Evolutionary conservation across 306 rosid species (phyloP), one percentile per base, ranked within the genome.

Genomic region (Nissolia schottii): DNA sequence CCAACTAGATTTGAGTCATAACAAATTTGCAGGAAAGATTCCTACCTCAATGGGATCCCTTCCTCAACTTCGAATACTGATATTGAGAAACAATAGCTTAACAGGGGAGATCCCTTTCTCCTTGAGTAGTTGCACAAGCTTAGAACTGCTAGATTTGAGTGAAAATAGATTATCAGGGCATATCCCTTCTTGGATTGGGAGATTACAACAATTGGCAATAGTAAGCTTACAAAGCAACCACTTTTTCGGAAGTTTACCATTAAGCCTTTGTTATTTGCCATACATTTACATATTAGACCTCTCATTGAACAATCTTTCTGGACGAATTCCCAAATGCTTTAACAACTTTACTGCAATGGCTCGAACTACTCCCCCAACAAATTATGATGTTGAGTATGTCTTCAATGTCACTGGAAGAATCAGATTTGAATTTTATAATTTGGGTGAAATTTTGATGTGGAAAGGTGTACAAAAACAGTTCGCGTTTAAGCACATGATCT

Each of bases 1-100:
- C 3, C 56, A 55, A 43, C 16, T 75, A 2, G 25, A 75, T n/a
- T 13, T 75, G 22, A 75, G 74, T 56, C 7, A 56, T 0, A 75
- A 75, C 0, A 41, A 40, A 0, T 41, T 65, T 12, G 28, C 15
- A 2, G 51, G 67, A 5, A 2, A 5, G 19, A 23, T 71, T 78
- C 77, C 77, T 11, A 0, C 45, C 8, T 54, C 77, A n/a, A 1
- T 78, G 29, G 82, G 82, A 22, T 72, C 64, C 0, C 57, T 66
- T 1, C 16, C 6, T 24, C 7, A 46, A 3, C 58, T 79, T 20
- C 15, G 6, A 14, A 70, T 3, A 12, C 29, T 79, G 14, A 1
- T 37, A 0, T 18, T 79, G 41, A 50, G 80, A 35, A 74, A 75
- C 43, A 80, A 80, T 1, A 43, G 0, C 3, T 68, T 80, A 14